Evolutionary conservation across 176 grass and related monocot genomes (phyloP).

Genomic region (Oryza glumipatula): DNA sequence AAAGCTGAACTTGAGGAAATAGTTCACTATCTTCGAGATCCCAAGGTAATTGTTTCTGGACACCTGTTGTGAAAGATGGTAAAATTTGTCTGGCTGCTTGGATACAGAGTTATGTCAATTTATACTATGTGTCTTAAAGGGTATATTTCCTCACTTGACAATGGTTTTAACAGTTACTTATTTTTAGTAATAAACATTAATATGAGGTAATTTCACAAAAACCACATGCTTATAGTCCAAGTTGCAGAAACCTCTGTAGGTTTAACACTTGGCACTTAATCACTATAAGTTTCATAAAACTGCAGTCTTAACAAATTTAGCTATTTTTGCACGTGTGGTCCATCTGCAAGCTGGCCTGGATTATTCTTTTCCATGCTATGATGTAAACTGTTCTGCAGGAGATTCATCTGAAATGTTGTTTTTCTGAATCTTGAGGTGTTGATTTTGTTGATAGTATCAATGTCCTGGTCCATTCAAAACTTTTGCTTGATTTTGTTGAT

Average conservation of each 20-base stretch:
- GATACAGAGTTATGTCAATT: conserved; percentile 4
- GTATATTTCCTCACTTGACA: neutral
- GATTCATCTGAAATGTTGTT: neutral
- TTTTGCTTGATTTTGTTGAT: conserved; percentile 15
- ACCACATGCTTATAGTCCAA: neutral
- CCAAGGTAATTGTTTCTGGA: conserved; percentile 62
- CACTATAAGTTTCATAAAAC: neutral
- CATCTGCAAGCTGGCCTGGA: neutral
- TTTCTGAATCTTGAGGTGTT: neutral
- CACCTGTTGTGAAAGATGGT: neutral
- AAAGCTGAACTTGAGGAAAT: conserved; percentile 99
- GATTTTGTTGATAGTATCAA: conserved; percentile 5
- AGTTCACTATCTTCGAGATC: conserved; percentile 96
- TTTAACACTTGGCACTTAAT: neutral
- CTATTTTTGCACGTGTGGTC: neutral
- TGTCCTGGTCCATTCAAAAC: conserved; percentile 7
- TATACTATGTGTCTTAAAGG: neutral
- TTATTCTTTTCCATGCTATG: neutral
- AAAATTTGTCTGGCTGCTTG: neutral
- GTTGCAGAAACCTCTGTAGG: neutral
- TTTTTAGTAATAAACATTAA: conserved; percentile 19
- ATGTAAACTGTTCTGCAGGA: neutral
- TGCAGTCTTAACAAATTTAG: neutral
- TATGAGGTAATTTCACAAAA: neutral
- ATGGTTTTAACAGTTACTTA: neutral